phyloP scores from a whole-genome alignment of 2,329 filamentous ascomycete species.

The Colletotrichum musicola region DNA sequence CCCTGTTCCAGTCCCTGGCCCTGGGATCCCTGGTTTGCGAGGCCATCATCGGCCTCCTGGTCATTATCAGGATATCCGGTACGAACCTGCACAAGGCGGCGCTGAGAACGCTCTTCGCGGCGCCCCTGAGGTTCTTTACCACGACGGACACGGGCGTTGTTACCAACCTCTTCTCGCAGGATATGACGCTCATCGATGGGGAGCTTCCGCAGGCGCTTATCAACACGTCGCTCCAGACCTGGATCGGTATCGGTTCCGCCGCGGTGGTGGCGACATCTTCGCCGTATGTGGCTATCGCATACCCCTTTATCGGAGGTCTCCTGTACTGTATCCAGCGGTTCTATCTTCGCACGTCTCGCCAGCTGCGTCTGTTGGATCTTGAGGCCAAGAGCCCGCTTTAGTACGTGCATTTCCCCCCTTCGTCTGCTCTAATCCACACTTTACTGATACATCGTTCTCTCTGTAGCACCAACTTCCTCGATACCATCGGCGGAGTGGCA shows the following conservation, averaged over 20 bases:
- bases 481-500: conserved; percentile 65
- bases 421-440: not conserved
- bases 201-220: conserved; percentile 51
- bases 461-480: conserved; percentile 60
- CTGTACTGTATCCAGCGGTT: conserved; percentile 57
- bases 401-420: conserved; percentile 46
- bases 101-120: conserved; percentile 2
- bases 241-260: conserved; percentile 55
- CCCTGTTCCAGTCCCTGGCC: conserved; percentile 29
- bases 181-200: conserved; percentile 55
- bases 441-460: not conserved
- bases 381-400: conserved; percentile 63
- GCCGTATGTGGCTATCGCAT: conserved; percentile 58
- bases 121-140: conserved; percentile 53
- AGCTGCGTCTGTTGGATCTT: conserved; percentile 67
- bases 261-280: conserved; percentile 58
- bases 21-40: not conserved
- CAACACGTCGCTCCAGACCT: conserved; percentile 45
- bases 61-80: conserved; percentile 10
- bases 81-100: not conserved
- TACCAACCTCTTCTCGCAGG: conserved; percentile 60
- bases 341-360: conserved; percentile 71
- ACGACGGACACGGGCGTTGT: conserved; percentile 56
- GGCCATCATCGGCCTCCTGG: not conserved
- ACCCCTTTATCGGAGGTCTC: conserved; percentile 1